phyloP scores from a whole-genome alignment of 805 yeast species.

The Wickerhamiella azyma region DNA sequence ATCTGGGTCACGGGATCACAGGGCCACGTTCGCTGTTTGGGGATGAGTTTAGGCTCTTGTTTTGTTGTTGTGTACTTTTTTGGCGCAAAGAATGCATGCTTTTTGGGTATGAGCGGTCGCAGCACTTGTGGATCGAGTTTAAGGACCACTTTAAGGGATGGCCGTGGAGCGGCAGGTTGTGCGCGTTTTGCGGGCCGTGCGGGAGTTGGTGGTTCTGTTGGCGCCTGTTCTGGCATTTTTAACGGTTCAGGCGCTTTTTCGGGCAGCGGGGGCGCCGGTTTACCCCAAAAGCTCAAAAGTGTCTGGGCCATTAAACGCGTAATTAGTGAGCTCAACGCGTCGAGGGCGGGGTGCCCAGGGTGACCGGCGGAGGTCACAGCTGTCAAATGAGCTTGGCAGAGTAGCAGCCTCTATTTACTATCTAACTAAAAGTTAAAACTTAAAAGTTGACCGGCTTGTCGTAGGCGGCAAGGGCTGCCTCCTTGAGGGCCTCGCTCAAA shows the following conservation, averaged over 20 bases:
- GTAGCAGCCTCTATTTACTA: too few relatives aligned
- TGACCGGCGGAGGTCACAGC: too few relatives aligned
- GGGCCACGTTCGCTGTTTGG: not conserved
- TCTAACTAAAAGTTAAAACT: slow-evolving; percentile 4
- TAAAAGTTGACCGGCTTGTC: slow-evolving; percentile 83
- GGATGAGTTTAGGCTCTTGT: not conserved
- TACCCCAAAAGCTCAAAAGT: slow-evolving; percentile 8
- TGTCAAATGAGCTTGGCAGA: too few relatives aligned
- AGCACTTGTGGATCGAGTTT: not conserved
- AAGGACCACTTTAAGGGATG: not conserved
- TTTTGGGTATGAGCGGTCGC: not conserved
- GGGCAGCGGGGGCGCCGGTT: not conserved
- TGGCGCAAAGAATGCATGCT: not conserved
- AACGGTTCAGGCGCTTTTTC: not conserved
- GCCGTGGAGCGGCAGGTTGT: too few relatives aligned
- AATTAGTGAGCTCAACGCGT: slow-evolving; percentile 2
- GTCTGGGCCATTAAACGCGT: slow-evolving; percentile 8
- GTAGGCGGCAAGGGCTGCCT: slow-evolving; percentile 87
- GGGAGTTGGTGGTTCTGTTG: not conserved
- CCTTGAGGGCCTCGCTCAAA: slow-evolving; percentile 93
- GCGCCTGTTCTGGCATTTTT: not conserved
- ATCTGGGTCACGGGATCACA: not conserved
- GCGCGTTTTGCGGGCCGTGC: not conserved
- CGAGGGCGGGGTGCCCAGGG: not conserved
- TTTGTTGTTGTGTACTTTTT: slow-evolving; percentile 1